These are phyloP conservation scores for Nephelium lappaceum DNA, from an alignment of 345 rosid genomes.

Conservation along the genomic window DNA sequence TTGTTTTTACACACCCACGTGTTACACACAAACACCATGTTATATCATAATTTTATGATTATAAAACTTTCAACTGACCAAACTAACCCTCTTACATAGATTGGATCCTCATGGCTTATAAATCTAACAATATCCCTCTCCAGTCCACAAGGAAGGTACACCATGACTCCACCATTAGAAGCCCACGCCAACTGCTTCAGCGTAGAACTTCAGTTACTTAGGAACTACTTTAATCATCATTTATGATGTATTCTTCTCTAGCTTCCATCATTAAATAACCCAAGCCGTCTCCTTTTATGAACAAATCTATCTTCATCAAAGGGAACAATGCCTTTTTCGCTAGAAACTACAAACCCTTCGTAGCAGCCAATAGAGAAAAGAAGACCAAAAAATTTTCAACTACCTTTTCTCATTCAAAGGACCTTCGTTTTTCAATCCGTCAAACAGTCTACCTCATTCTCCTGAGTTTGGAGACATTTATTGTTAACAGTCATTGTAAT, in stretches of 20 bases:
- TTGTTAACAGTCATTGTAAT: not conserved
- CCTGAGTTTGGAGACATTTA: too few species aligned
- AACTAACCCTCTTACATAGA: not conserved
- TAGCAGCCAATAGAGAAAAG: not conserved
- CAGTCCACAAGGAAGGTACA: not conserved
- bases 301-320: not conserved
- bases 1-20: too few species aligned
- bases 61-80: too few species aligned
- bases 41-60: not conserved
- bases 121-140: not conserved
- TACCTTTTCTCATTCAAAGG: not conserved
- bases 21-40: not conserved
- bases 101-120: not conserved
- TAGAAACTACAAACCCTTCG: not conserved
- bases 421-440: not conserved
- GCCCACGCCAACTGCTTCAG: not conserved
- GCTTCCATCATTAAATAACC: not conserved
- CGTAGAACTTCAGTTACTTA: not conserved
- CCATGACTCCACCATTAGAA: not conserved
- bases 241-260: not conserved
- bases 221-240: not conserved
- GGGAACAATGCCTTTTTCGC: not conserved
- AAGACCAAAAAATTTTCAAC: too few species aligned
- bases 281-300: not conserved
- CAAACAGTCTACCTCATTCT: not conserved